Evolutionary conservation across 192 early-diverging fungal genomes (phyloP), one percentile per base, ranked within the genome.

Genomic region (Umbelopsis isabellina): DNA sequence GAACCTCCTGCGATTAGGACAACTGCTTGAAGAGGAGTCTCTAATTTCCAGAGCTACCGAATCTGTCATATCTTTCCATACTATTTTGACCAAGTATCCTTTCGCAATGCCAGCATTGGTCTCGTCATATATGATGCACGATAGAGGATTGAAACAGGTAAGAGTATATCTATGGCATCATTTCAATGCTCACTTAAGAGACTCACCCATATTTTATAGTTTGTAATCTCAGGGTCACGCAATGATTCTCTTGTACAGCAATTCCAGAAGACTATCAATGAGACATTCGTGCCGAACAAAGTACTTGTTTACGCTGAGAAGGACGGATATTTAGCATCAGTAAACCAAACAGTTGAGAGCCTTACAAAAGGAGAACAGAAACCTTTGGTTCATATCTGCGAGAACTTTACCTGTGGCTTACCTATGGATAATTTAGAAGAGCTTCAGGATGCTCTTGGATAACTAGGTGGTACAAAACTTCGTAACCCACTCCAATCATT

Each of bases 401-500:
- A 81, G 46, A 80, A 83, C 44, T 87, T 84, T 49, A 82, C 80
- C 1, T 89, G 88, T 72, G 78, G 85, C 20, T 50, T 85, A 67
- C 85, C 88, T 11, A 77, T 87, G 16, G 21, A 55, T n/a, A 48
- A 64, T 20, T 33, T 76, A 12, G 75, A 75, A 16, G 68, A 77
- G 45, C 61, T 88, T 10, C 47, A 74, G 25, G 66, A 73, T 21
- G 20, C 67, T 27, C 30, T 61, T 16, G 15, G 30, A 5, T 61
- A 61, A 16, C 5, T 49, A 16, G 1, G 37, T 41, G 37, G 0
- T 10, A 41, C 37, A 5, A 5, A 41, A 41, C 37, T 41, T 41
- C 3, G 27, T 30, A 30, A 2, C 27, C 27, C 27, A 41, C 37
- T 41, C 37, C 7, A 41, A 5, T 5, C 37, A 41, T 41, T 41